Evolutionary conservation across 805 yeast species (phyloP).

Genomic region (Yueomyces sp.): DNA sequence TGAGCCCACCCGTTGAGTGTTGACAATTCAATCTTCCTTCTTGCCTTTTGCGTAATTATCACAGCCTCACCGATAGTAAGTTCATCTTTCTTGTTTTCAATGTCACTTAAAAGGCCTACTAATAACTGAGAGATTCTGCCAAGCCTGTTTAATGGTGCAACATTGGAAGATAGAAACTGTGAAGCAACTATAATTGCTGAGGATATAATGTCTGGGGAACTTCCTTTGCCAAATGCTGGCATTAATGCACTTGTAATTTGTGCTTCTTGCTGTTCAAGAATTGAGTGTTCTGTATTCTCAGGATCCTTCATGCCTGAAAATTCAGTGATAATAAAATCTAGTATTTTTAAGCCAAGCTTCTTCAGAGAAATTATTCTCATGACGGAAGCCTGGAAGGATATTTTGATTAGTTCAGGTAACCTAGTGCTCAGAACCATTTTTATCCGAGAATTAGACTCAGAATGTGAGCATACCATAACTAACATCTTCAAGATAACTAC

Average conservation of each 20-base stretch:
- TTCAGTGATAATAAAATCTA: conserved; percentile 47
- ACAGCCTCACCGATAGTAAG: conserved; percentile 45
- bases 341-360: conserved; percentile 48
- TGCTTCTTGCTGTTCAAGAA: conserved; percentile 87
- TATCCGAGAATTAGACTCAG: conserved; percentile 1
- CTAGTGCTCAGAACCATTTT: conserved; percentile 11
- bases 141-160: conserved; percentile 36
- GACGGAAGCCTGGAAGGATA: conserved; percentile 73
- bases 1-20: conserved; percentile 66
- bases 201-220: conserved; percentile 60
- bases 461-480: conserved; percentile 12
- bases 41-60: conserved; percentile 31
- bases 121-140: conserved; percentile 51
- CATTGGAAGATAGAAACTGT: conserved; percentile 51
- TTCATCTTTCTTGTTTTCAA: conserved; percentile 12
- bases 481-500: conserved; percentile 24
- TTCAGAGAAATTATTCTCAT: conserved; percentile 50
- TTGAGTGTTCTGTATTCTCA: conserved; percentile 51
- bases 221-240: conserved; percentile 68
- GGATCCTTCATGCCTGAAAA: conserved; percentile 59
- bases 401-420: conserved; percentile 57
- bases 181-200: conserved; percentile 71
- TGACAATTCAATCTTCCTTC: conserved; percentile 43
- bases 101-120: conserved; percentile 51
- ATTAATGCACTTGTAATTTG: conserved; percentile 81